Conservation (phyloP, 2,329 filamentous ascomycete species). For the Lecanoromycetidae sp. region DNA sequence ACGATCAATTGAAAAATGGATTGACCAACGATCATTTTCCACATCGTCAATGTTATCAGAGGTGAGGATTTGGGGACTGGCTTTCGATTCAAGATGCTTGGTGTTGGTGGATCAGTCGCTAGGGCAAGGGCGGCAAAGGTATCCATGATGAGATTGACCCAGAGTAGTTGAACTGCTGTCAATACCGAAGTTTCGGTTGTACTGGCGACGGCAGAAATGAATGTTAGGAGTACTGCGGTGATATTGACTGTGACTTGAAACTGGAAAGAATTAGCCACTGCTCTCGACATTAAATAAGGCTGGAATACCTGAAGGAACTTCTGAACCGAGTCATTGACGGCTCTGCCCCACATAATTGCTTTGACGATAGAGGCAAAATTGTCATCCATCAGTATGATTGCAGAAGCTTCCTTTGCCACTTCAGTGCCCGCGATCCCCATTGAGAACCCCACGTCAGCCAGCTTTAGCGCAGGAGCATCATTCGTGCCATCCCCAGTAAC, state of each 20-base stretch:
- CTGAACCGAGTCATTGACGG: constrained; percentile 66
- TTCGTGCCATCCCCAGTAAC: constrained; percentile 78
- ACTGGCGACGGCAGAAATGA: constrained; percentile 71
- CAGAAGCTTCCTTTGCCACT: constrained; percentile 73
- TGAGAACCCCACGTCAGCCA: constrained; percentile 71
- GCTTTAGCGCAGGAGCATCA: constrained; percentile 68
- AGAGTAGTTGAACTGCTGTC: constrained; percentile 80
- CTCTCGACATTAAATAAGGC: background rate
- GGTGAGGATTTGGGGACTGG: constrained; percentile 36
- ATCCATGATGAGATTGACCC: constrained; percentile 97
- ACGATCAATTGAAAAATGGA: constrained; percentile 33
- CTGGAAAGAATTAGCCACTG: constrained; percentile 16
- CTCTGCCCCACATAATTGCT: constrained; percentile 67
- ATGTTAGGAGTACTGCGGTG: constrained; percentile 76
- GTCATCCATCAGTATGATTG: constrained; percentile 78
- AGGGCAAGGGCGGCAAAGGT: constrained; percentile 64
- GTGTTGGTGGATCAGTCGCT: constrained; percentile 50
- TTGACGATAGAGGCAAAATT: constrained; percentile 81
- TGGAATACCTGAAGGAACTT: constrained; percentile 46
- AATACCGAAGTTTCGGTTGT: constrained; percentile 59
- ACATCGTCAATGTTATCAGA: constrained; percentile 36
- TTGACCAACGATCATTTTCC: constrained; percentile 36
- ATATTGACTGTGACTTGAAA: constrained; percentile 60
- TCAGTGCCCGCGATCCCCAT: constrained; percentile 78
- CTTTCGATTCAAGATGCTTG: constrained; percentile 44